Percentiles rank a stretch among this genome's conserved stretches.
Conservation (phyloP, 2,329 filamentous ascomycete genomes). For the Aureobasidium sp. region DNA sequence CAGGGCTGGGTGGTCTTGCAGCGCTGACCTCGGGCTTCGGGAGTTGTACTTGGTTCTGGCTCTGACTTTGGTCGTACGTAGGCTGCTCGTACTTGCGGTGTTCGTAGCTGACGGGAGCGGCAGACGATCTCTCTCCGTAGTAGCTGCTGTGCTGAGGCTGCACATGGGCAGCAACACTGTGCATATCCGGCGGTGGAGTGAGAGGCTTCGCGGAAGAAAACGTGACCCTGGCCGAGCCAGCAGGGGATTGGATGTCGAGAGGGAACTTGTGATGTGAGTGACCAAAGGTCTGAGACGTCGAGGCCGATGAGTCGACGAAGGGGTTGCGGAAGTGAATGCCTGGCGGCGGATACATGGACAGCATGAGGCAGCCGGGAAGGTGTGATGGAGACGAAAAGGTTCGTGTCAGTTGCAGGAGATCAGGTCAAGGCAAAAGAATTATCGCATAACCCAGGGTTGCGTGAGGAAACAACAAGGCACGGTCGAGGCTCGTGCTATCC, state of each 20-base stretch:
- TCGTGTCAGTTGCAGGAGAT: conserved; percentile 1
- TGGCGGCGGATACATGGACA: conserved; percentile 27
- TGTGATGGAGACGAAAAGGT: neutral
- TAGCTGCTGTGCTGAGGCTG: conserved; percentile 21
- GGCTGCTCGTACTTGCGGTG: conserved; percentile 16
- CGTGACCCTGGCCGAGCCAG: conserved; percentile 13
- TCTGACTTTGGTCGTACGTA: conserved; percentile 8
- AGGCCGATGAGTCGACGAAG: conserved; percentile 23
- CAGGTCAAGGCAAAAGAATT: neutral
- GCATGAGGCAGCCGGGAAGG: conserved; percentile 19
- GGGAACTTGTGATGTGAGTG: conserved; percentile 14
- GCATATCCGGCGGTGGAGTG: conserved; percentile 31
- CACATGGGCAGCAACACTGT: conserved; percentile 18
- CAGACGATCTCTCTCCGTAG: conserved; percentile 17
- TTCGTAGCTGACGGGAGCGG: conserved; percentile 17
- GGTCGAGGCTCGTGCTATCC: conserved; percentile 11
- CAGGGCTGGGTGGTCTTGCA: conserved; percentile 14
- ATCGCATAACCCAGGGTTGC: conserved; percentile 10
- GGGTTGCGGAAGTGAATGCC: conserved; percentile 27
- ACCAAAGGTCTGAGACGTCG: conserved; percentile 13
- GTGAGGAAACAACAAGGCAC: conserved; percentile 11
- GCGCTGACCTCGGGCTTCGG: neutral
- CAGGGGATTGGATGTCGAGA: conserved; percentile 16
- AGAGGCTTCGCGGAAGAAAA: conserved; percentile 19
- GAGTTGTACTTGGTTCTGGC: neutral